A percentile compares a stretch with the other conserved stretches of the same genome.
Evolutionary conservation across 2,329 filamentous ascomycete genomes (phyloP).

Genomic region (Calonectria honghensis): DNA sequence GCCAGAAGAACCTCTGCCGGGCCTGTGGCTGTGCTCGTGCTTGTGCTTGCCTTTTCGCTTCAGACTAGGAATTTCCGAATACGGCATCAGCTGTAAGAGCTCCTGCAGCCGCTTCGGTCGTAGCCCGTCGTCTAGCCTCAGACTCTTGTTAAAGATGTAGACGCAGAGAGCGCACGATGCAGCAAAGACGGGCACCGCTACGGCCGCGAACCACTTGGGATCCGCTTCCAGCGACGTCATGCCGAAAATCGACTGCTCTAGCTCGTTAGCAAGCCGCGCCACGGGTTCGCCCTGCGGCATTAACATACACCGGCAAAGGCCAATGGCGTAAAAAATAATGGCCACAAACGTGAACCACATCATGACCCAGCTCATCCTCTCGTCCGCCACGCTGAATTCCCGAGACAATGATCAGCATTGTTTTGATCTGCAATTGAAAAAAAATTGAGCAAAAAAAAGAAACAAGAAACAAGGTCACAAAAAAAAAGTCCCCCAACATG

Average conservation of each 20-base stretch:
- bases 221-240: slow-evolving; percentile 35
- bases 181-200: slow-evolving; percentile 20
- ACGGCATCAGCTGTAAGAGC: slow-evolving; percentile 20
- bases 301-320: slow-evolving; percentile 29
- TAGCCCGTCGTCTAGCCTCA: slow-evolving; percentile 20
- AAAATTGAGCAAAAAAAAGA: too few relatives aligned
- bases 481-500: not conserved
- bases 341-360: slow-evolving; percentile 36
- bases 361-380: slow-evolving; percentile 40
- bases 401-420: not conserved
- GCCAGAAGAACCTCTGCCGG: not conserved
- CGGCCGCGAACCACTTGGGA: slow-evolving; percentile 25
- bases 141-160: slow-evolving; percentile 31
- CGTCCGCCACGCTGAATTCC: slow-evolving; percentile 26
- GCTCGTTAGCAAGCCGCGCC: not conserved
- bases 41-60: not conserved
- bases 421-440: not conserved
- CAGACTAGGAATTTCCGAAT: slow-evolving; percentile 1
- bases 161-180: slow-evolving; percentile 16
- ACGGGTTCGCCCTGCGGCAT: not conserved
- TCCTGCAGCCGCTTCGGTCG: slow-evolving; percentile 14
- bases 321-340: slow-evolving; percentile 33
- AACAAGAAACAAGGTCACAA: too few relatives aligned
- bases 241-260: slow-evolving; percentile 33
- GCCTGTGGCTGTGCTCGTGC: not conserved